Evolutionary conservation across 345 rosid genomes (phyloP).

Genomic region (Ceriops decandra): DNA sequence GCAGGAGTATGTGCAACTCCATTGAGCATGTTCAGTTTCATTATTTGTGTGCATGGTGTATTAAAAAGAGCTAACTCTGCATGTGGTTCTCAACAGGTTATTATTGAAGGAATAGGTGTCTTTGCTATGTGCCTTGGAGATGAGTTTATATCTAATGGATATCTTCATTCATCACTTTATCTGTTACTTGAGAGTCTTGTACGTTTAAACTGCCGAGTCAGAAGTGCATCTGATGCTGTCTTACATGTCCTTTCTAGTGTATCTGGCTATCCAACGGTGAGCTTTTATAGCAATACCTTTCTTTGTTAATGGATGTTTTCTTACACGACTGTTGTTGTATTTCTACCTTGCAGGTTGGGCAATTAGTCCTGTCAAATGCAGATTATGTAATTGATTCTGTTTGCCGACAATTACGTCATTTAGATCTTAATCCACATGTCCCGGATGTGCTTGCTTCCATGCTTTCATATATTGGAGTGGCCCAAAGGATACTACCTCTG

Average conservation of each 20-base stretch:
- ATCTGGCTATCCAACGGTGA: slow-evolving; percentile 64
- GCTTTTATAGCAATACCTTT: slow-evolving; percentile 21
- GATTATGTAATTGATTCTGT: slow-evolving; percentile 87
- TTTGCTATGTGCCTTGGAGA: slow-evolving; percentile 70
- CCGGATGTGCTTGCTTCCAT: slow-evolving; percentile 93
- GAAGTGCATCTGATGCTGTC: slow-evolving; percentile 73
- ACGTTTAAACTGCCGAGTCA: slow-evolving; percentile 63
- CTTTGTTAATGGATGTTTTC: slow-evolving; percentile 9
- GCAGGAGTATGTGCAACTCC: not conserved
- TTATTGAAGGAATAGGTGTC: slow-evolving; percentile 78
- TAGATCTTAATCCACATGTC: slow-evolving; percentile 82
- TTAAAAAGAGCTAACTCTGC: slow-evolving; percentile 10
- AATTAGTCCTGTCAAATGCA: slow-evolving; percentile 83
- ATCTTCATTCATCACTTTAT: slow-evolving; percentile 85
- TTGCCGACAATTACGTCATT: slow-evolving; percentile 80
- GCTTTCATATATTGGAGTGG: slow-evolving; percentile 92
- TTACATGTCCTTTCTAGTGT: slow-evolving; percentile 58
- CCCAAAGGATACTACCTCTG: slow-evolving; percentile 68
- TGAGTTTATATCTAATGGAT: slow-evolving; percentile 74
- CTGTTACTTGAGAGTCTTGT: slow-evolving; percentile 80
- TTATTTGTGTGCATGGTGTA: not conserved
- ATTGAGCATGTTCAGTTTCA: not conserved
- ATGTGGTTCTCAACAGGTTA: slow-evolving; percentile 44
- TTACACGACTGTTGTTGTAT: slow-evolving; percentile 11
- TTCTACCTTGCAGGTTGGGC: slow-evolving; percentile 62